Evolutionary conservation across 1,139 yeast genomes (phyloP), one percentile per base, ranked within the genome.

Genomic region (Hyphopichia pseudoburtonii): DNA sequence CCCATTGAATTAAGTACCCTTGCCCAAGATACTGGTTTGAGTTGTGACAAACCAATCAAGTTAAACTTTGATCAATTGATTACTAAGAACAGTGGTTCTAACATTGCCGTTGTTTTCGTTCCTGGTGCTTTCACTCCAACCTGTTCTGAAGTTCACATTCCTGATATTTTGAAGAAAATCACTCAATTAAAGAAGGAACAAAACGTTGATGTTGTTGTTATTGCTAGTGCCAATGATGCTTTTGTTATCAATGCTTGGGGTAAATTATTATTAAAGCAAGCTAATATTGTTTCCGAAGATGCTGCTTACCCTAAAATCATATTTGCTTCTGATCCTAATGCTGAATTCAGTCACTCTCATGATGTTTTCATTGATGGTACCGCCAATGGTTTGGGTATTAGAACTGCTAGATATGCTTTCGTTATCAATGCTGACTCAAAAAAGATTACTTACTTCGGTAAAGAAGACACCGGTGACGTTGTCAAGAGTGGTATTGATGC

Each of bases 91-190:
- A 38, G 30, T 4, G 27, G 37, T 10, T 51, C 58, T 10, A 77
- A 73, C 48, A 74, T 86, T 32, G 79, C 86, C 30, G 70, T 87
- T 51, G 87, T 90, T 29, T 76, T 87, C 40, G 95, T 86, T 19
- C 96, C 96, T 44, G 95, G 95, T 46, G 95, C 96, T 17, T 88
- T 87, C 73, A 86, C 96, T 27, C 95, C 95, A 47, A 81, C 95
- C 5, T 88, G 96, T 66, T 80, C 92, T 26, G 86, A 80, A 46
- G 69, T 74, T 49, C 96, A 89, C 62, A 78, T 88, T 47, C 96
- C 96, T 19, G 86, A 81, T 14, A 86, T 72, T 63, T 64, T 88
- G 43, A 60, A 67, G 37, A 66, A 76, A 38, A 53, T 75, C 37
- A 58, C 58, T 9, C 76, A 80, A 39, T 71, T 84, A 49, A 73